Evolutionary conservation across 805 yeast genomes (phyloP), one percentile per base, ranked within the genome.

Genomic region (Lipomyces chichibuensis): DNA sequence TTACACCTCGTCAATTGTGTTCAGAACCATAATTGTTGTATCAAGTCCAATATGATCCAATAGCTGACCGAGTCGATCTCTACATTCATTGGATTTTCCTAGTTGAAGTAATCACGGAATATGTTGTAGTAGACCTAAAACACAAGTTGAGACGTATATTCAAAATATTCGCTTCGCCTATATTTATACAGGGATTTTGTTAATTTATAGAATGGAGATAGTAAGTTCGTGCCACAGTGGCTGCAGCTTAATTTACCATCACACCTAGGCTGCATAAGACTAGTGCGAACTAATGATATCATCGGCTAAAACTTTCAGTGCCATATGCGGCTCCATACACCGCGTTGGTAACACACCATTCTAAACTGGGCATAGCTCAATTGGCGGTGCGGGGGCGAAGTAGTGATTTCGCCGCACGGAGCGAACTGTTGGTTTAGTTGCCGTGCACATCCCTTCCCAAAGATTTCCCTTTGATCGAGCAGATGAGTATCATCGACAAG

Each of bases 321-420:
- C 14, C 4, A 6, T 43, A 6, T 43, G 49, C 49, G 49, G 49
- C 49, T 17, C 49, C 7, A 17, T 43, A 17, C 9, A 43, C 23
- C 20, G 20, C 20, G 23, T 43, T 5, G 8, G 8, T 7, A 17
- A 43, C 3, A 17, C 23, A n/a, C 3, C 23, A 43, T 43, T 7
- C 49, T n/a, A n/a, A 0, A 43, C 23, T 43, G 8, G 25, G 49
- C 11, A 43, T 43, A 43, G 35, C 35, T 23, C 7, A 7, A 11
- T 8, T 25, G 33, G 8, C n/a, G n/a, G 55, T 8, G 35, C 23
- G 29, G 55, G 55, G 55, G 55, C n/a, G n/a, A 25, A 25, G 8
- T 52, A 52, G 33, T 13, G 33, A 32, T 14, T 25, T n/a, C 55
- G 55, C 55, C 55, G 55, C 55, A 52, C 55, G 29, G 14, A 13